Percentiles rank a stretch among this genome's conserved stretches.
These are phyloP conservation scores for Globisporangium emineosum DNA, from an alignment of 352 stramenopile species.

Conservation along the genomic window DNA sequence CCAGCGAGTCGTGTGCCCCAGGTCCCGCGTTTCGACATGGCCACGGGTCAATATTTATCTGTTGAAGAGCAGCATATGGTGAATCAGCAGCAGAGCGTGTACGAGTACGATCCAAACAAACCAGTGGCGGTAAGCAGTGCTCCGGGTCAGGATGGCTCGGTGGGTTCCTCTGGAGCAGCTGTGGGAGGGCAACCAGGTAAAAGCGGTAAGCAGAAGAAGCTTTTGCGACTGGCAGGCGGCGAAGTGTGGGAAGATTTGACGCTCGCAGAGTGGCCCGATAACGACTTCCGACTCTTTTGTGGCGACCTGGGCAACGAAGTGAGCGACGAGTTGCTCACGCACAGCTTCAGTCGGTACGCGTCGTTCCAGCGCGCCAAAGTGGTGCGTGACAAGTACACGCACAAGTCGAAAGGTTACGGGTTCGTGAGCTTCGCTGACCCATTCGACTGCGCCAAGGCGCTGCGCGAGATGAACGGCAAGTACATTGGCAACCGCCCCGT, in stretches of 20 bases:
- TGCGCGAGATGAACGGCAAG: constrained; percentile 96
- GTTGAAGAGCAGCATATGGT: constrained; percentile 76
- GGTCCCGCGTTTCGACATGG: constrained; percentile 62
- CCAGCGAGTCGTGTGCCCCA: constrained; percentile 15
- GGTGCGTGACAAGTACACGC: constrained; percentile 79
- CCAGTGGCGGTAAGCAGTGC: constrained; percentile 20
- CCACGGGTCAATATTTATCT: constrained; percentile 57
- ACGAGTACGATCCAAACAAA: constrained; percentile 72
- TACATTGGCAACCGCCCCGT: constrained; percentile 94
- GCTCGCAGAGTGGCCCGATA: constrained; percentile 93
- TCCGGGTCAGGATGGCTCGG: neutral
- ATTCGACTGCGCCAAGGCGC: constrained; percentile 92
- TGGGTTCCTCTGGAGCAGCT: neutral
- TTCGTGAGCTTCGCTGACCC: constrained; percentile 94
- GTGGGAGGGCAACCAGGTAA: neutral
- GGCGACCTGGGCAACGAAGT: constrained; percentile 94
- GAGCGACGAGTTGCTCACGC: constrained; percentile 81
- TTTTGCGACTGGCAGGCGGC: constrained; percentile 70
- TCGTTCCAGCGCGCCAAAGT: constrained; percentile 82
- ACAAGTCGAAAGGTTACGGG: constrained; percentile 93
- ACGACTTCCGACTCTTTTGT: constrained; percentile 96
- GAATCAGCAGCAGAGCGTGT: constrained; percentile 83
- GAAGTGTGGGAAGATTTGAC: constrained; percentile 92
- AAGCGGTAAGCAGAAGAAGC: constrained; percentile 38
- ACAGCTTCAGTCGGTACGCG: constrained; percentile 70